Percentiles rank a stretch among this genome's conserved stretches.
phyloP scores from a whole-genome alignment of 164 flowering plant species.

The Stephania yunnanensis region DNA sequence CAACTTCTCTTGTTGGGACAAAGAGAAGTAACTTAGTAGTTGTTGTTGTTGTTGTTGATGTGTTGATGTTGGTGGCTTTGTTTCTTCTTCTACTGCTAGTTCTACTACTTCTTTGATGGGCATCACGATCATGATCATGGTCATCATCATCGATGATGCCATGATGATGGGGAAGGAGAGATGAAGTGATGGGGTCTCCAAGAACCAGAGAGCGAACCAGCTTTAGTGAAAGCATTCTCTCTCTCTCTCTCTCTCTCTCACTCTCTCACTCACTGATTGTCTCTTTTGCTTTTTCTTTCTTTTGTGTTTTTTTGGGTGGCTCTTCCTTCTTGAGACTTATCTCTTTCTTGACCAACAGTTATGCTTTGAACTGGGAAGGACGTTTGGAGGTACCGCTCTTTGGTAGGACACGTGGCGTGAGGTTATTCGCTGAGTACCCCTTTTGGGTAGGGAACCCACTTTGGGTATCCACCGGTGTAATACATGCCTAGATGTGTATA shows the following conservation, averaged over 20 bases:
- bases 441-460: no score
- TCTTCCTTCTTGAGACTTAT: no score
- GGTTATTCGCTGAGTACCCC: background rate
- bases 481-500: no score
- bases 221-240: slow-evolving; percentile 50
- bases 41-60: slow-evolving; percentile 11
- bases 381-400: background rate
- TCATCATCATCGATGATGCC: background rate
- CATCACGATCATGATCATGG: background rate
- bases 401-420: background rate
- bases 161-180: slow-evolving; percentile 15
- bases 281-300: slow-evolving; percentile 10
- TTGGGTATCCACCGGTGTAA: no score
- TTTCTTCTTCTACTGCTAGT: background rate
- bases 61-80: background rate
- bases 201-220: slow-evolving; percentile 53
- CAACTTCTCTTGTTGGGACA: slow-evolving; percentile 46
- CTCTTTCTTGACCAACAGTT: background rate
- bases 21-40: slow-evolving; percentile 42
- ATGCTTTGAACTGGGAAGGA: background rate
- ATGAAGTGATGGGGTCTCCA: slow-evolving; percentile 37
- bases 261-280: slow-evolving; percentile 11
- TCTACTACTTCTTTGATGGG: background rate
- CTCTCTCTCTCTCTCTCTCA: slow-evolving; percentile 9
- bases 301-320: background rate